Percentiles rank a stretch among this genome's conserved stretches.
Evolutionary conservation across 768 basidiomycete species (phyloP).

Genomic region (Boletus rubroflammeus): DNA sequence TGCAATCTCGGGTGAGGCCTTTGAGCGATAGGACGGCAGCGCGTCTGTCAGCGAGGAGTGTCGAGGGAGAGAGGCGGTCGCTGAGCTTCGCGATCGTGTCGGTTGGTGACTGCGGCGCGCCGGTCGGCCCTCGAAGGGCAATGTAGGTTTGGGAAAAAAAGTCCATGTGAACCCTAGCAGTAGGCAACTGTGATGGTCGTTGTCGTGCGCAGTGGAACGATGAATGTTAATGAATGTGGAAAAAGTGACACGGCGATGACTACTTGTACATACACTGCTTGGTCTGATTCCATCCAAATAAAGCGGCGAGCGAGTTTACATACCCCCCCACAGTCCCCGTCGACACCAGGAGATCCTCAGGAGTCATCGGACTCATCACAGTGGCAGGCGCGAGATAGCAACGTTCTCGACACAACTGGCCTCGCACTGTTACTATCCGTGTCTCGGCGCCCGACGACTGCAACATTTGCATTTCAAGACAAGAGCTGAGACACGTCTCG

Average conservation of each 20-base stretch:
- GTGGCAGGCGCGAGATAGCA: no score
- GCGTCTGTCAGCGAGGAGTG: conserved; percentile 84
- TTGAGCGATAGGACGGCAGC: conserved; percentile 94
- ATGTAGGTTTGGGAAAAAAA: conserved; percentile 84
- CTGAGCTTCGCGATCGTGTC: conserved; percentile 88
- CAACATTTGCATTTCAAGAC: not conserved
- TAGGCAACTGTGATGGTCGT: not conserved
- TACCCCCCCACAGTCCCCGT: not conserved
- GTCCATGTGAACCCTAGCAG: conserved; percentile 49
- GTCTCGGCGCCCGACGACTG: not conserved
- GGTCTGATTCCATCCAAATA: no score
- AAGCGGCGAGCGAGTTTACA: not conserved
- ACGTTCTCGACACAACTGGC: not conserved
- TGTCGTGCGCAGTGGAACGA: not conserved
- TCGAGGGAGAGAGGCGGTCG: conserved; percentile 86
- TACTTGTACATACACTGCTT: not conserved
- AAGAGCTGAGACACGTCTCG: not conserved
- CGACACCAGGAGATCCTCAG: no score
- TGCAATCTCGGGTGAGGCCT: conserved; percentile 88
- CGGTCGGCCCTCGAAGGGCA: conserved; percentile 79
- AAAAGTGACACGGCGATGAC: conserved; percentile 1
- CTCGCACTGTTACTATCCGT: not conserved
- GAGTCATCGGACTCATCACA: no score
- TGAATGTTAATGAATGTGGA: not conserved
- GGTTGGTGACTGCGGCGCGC: conserved; percentile 74